These are phyloP conservation scores for Cornus suecica DNA, from an alignment of 148 eudicot species.

Conservation along the genomic window DNA sequence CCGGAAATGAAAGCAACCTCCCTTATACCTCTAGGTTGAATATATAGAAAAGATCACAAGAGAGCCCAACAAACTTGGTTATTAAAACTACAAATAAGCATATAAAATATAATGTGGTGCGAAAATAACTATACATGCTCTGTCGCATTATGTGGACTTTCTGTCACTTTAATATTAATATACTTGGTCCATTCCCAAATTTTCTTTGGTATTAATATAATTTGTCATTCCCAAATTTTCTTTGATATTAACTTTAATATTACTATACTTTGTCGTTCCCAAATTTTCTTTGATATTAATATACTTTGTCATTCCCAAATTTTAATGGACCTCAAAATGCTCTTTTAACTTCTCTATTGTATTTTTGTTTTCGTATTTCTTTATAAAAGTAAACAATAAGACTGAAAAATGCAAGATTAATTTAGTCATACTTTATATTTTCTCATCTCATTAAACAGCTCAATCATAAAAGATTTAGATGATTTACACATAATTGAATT, in stretches of 20 bases:
- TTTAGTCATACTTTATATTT: too few relatives aligned
- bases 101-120: conserved; percentile 18
- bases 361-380: not conserved
- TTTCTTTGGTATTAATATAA: not conserved
- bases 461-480: too few relatives aligned
- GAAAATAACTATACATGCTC: conserved; percentile 30
- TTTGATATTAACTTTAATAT: too few relatives aligned
- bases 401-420: too few relatives aligned
- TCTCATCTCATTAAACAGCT: too few relatives aligned
- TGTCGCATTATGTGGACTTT: conserved; percentile 29
- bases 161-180: too few relatives aligned
- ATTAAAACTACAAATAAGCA: not conserved
- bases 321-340: not conserved
- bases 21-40: conserved; percentile 1
- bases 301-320: not conserved
- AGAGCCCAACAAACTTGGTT: conserved; percentile 9
- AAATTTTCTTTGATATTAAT: not conserved
- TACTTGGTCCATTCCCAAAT: too few relatives aligned
- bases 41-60: conserved; percentile 5
- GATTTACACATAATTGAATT: too few relatives aligned
- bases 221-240: not conserved
- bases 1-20: conserved; percentile 18
- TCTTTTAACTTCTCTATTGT: too few relatives aligned
- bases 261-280: too few relatives aligned
- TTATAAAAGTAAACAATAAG: too few relatives aligned